phyloP scores from a whole-genome alignment of 257 asterid species.

The Perilla frutescens region DNA sequence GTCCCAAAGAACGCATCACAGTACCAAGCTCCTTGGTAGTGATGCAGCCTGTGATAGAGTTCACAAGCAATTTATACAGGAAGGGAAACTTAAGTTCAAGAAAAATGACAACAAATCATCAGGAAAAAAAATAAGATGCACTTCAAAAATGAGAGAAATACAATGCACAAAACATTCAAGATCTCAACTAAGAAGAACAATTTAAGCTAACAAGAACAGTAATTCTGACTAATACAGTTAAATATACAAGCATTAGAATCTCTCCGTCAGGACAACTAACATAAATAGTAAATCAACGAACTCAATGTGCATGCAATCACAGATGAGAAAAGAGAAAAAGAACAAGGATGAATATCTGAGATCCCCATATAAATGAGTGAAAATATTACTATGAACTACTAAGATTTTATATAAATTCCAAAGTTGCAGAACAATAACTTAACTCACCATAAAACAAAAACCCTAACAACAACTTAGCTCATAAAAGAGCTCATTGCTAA shows the following conservation, averaged over 20 bases:
- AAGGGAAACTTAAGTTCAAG: background rate
- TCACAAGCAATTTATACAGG: conserved; percentile 18
- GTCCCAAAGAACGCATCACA: conserved; percentile 85
- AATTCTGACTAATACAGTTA: background rate
- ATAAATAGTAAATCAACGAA: background rate
- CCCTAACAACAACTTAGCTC: background rate
- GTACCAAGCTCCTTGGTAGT: conserved; percentile 93
- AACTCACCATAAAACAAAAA: background rate
- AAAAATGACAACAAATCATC: background rate
- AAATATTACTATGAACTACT: background rate
- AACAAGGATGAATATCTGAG: background rate
- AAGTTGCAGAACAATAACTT: conserved; percentile 16
- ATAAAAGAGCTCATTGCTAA: conserved; percentile 4
- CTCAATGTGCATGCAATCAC: background rate
- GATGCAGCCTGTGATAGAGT: conserved; percentile 62
- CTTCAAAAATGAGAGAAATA: background rate
- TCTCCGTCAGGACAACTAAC: background rate
- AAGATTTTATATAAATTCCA: background rate
- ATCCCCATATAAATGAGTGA: background rate
- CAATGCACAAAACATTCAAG: background rate
- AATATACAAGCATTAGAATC: background rate
- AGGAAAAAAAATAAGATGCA: background rate
- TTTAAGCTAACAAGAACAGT: background rate
- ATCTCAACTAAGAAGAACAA: background rate
- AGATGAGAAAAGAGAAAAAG: background rate